Evolutionary conservation across 345 rosid genomes (phyloP).

Genomic region (Eucalyptus sp.): DNA sequence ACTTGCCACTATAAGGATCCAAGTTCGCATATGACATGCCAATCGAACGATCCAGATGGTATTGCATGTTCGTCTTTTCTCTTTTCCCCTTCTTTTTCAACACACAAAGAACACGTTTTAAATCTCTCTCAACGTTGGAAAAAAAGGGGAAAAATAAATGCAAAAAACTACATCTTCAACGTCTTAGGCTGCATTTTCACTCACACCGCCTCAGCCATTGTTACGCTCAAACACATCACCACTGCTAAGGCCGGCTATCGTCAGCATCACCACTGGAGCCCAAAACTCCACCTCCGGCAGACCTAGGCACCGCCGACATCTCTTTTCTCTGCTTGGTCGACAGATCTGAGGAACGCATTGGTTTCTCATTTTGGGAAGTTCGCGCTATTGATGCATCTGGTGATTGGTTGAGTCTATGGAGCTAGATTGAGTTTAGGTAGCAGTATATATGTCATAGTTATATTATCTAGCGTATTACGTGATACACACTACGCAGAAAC

Average conservation of each 20-base stretch:
- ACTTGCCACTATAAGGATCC: background rate
- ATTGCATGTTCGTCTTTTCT: too few relatives aligned
- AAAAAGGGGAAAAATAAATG: too few relatives aligned
- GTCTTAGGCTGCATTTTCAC: too few relatives aligned
- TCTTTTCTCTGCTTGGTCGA: background rate
- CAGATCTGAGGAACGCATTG: background rate
- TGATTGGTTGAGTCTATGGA: background rate
- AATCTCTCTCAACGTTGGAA: too few relatives aligned
- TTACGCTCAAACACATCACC: too few relatives aligned
- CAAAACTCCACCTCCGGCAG: background rate
- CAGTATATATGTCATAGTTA: background rate
- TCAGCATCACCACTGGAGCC: background rate
- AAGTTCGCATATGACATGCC: background rate
- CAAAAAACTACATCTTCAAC: too few relatives aligned
- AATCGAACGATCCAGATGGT: background rate
- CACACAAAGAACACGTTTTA: too few relatives aligned
- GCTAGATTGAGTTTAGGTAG: background rate
- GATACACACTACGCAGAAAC: background rate
- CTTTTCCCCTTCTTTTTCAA: too few relatives aligned
- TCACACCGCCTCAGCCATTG: too few relatives aligned
- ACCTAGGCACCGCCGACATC: background rate
- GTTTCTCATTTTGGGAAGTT: background rate
- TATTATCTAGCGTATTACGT: background rate
- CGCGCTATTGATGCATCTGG: background rate
- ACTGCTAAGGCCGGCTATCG: background rate